Evolutionary conservation across 2,329 filamentous ascomycete species (phyloP).

Genomic region (Dothistroma septosporum): DNA sequence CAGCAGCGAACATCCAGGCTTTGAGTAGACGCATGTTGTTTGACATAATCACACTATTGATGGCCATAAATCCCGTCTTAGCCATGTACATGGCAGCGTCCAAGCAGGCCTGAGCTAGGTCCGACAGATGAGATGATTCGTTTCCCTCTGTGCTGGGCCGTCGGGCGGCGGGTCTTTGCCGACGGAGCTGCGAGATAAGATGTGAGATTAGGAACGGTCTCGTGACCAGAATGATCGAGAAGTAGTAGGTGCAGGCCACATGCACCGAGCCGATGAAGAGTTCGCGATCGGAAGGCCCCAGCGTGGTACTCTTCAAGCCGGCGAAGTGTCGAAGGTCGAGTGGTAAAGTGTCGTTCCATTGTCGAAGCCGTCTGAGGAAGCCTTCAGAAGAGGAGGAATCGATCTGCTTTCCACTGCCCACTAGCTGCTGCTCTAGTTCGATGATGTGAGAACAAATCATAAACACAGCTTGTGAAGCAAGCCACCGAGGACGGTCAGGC

Average conservation of each 20-base stretch:
- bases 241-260: constrained; percentile 57
- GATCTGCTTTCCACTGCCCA: constrained; percentile 16
- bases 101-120: constrained; percentile 52
- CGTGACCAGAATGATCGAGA: constrained; percentile 55
- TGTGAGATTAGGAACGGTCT: constrained; percentile 53
- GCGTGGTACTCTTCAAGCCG: constrained; percentile 16
- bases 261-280: constrained; percentile 40
- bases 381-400: constrained; percentile 17
- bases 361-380: constrained; percentile 18
- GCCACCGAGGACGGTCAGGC: constrained; percentile 15
- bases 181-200: constrained; percentile 39
- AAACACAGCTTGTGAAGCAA: constrained; percentile 15
- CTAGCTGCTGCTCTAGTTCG: constrained; percentile 20
- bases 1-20: constrained; percentile 52
- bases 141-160: constrained; percentile 17
- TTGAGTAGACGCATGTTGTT: constrained; percentile 59
- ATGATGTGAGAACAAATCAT: constrained; percentile 22
- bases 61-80: constrained; percentile 46
- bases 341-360: constrained; percentile 22
- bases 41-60: constrained; percentile 42
- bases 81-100: constrained; percentile 55
- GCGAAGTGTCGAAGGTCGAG: constrained; percentile 23
- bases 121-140: constrained; percentile 22
- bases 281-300: constrained; percentile 19
- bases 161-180: constrained; percentile 1